Conservation (phyloP, 2,329 filamentous ascomycete genomes). For the Hirsutella thompsonii region DNA sequence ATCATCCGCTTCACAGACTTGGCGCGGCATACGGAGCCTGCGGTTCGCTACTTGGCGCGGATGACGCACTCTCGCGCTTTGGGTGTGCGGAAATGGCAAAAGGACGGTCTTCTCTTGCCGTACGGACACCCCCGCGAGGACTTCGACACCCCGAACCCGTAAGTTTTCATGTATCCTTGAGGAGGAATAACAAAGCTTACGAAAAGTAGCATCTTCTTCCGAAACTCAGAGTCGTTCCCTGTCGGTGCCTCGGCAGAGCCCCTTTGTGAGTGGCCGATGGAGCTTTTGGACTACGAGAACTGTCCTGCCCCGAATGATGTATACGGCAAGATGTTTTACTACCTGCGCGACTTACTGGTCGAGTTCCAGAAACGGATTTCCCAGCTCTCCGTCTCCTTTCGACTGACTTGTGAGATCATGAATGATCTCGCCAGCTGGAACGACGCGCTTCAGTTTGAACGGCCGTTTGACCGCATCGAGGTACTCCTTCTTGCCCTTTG, state of each 20-base stretch:
- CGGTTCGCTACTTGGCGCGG: background rate
- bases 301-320: conserved; percentile 10
- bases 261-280: conserved; percentile 15
- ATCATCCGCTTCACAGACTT: conserved; percentile 5
- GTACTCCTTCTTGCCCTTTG: too few species aligned
- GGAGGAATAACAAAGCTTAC: background rate
- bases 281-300: conserved; percentile 8
- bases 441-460: background rate
- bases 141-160: conserved; percentile 10
- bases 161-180: conserved; percentile 1
- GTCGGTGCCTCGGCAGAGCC: conserved; percentile 9
- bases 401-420: background rate
- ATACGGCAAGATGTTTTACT: conserved; percentile 16
- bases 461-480: conserved; percentile 8
- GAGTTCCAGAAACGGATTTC: conserved; percentile 8
- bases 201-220: conserved; percentile 8
- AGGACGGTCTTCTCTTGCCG: conserved; percentile 12
- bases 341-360: conserved; percentile 9
- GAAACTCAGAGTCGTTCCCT: background rate
- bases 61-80: conserved; percentile 9
- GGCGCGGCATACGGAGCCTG: conserved; percentile 2
- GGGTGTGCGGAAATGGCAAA: conserved; percentile 9
- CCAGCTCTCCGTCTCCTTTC: conserved; percentile 1
- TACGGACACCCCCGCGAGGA: conserved; percentile 8
- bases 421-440: background rate